Evolutionary conservation across 2,329 filamentous ascomycete genomes (phyloP).

Genomic region (Diaporthe ampelina): DNA sequence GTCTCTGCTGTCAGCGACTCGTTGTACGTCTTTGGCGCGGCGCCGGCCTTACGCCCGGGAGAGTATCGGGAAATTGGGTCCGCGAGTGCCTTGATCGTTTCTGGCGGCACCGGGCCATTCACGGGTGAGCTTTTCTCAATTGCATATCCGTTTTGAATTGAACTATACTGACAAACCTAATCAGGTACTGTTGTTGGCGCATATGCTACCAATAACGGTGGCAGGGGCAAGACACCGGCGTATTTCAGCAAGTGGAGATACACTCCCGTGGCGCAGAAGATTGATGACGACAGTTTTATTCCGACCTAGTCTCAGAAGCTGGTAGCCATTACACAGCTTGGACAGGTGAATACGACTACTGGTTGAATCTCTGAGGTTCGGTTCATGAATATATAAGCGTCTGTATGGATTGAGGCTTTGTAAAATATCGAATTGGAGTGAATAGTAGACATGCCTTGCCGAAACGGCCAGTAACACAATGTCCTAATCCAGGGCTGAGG

Average conservation of each 20-base stretch:
- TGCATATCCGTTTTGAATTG: too few species aligned
- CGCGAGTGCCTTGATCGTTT: conserved; percentile 51
- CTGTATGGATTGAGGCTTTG: background rate
- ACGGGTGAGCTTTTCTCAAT: background rate
- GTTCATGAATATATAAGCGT: background rate
- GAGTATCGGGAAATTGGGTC: conserved; percentile 48
- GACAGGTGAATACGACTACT: background rate
- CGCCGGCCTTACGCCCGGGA: conserved; percentile 42
- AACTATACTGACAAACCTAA: conserved; percentile 42
- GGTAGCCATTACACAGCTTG: background rate
- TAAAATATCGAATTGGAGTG: background rate
- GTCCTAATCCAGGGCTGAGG: background rate
- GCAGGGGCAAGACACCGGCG: conserved; percentile 23
- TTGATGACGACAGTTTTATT: conserved; percentile 5
- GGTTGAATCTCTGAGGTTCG: background rate
- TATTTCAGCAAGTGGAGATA: conserved; percentile 33
- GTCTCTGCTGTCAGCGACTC: conserved; percentile 49
- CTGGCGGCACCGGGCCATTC: conserved; percentile 45
- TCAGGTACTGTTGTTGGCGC: conserved; percentile 52
- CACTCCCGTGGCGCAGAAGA: conserved; percentile 32
- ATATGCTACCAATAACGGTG: conserved; percentile 55
- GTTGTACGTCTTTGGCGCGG: conserved; percentile 49
- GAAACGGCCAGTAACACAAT: background rate
- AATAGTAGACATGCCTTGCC: background rate
- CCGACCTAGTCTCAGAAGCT: background rate